phyloP scores from a whole-genome alignment of 495 filamentous ascomycete species.

The Echria macrotheca region DNA sequence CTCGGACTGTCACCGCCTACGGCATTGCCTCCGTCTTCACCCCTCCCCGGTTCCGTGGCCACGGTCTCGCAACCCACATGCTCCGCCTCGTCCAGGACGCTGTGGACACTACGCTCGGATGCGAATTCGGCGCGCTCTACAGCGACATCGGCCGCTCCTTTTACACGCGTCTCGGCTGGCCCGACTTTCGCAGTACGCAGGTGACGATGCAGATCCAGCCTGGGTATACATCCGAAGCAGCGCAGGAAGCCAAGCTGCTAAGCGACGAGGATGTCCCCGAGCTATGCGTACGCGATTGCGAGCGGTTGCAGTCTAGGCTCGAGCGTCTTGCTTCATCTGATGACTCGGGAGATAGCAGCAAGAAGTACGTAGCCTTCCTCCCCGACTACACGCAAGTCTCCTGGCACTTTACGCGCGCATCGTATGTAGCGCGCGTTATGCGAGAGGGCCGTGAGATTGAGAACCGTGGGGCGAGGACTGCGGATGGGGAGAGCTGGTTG shows the following conservation, averaged over 20 bases:
- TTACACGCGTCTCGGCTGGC: constrained; percentile 17
- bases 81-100: constrained; percentile 10
- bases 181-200: constrained; percentile 15
- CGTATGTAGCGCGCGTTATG: constrained; percentile 12
- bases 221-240: background rate
- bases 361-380: constrained; percentile 11
- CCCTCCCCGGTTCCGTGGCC: constrained; percentile 12
- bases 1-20: constrained; percentile 6
- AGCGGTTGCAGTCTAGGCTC: background rate
- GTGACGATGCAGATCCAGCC: constrained; percentile 1
- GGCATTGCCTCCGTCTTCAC: constrained; percentile 20
- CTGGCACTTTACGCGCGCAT: constrained; percentile 17
- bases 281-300: constrained; percentile 11
- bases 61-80: constrained; percentile 16
- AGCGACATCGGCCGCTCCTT: constrained; percentile 17
- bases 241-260: background rate
- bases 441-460: constrained; percentile 6
- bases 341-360: background rate
- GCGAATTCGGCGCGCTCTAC: constrained; percentile 13
- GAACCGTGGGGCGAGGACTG: constrained; percentile 13
- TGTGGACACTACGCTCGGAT: background rate
- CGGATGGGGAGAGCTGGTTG: constrained; percentile 5
- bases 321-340: background rate
- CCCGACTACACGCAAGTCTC: constrained; percentile 9
- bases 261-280: background rate